Percentiles rank a stretch among this genome's conserved stretches.
Conservation (phyloP, 176 grass and related monocot species). For the Phoenix dactylifera region DNA sequence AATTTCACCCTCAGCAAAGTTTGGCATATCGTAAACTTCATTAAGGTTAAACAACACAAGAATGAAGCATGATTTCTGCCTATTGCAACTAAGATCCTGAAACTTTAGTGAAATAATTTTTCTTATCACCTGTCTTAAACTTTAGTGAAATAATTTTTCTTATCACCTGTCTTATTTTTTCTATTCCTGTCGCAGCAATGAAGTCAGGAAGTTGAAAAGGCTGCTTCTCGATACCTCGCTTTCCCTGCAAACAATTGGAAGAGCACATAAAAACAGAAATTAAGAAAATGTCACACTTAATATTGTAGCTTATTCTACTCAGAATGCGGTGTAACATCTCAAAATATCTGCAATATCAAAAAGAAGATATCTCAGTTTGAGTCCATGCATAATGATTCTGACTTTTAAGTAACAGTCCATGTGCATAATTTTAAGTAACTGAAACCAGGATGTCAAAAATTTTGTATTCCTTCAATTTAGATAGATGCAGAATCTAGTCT, state of each 20-base stretch:
- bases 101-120: neutral
- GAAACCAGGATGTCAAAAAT: conserved; percentile 9
- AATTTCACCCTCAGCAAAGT: too few relatives aligned
- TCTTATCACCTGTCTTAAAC: conserved; percentile 65
- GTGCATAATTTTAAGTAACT: neutral
- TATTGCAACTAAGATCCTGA: neutral
- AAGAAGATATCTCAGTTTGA: conserved; percentile 11
- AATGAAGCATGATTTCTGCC: too few relatives aligned
- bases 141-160: neutral
- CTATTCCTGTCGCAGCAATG: conserved; percentile 96
- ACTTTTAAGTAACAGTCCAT: neutral
- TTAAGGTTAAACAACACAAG: too few relatives aligned
- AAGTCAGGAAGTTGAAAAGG: conserved; percentile 95
- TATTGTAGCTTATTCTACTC: neutral
- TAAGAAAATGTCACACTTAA: neutral
- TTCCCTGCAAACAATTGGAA: conserved; percentile 56
- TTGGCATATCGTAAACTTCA: too few relatives aligned
- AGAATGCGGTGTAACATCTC: conserved; percentile 13
- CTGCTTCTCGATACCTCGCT: conserved; percentile 90
- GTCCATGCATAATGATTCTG: conserved; percentile 4
- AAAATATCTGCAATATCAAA: conserved; percentile 26
- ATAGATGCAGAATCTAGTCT: conserved; percentile 6
- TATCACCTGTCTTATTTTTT: conserved; percentile 96
- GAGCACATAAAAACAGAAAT: conserved; percentile 20
- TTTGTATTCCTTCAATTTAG: too few relatives aligned